A percentile compares a stretch with the other conserved stretches of the same genome.
Evolutionary conservation across 495 filamentous ascomycete genomes (phyloP).

Genomic region (Hypoxylon intermedium): DNA sequence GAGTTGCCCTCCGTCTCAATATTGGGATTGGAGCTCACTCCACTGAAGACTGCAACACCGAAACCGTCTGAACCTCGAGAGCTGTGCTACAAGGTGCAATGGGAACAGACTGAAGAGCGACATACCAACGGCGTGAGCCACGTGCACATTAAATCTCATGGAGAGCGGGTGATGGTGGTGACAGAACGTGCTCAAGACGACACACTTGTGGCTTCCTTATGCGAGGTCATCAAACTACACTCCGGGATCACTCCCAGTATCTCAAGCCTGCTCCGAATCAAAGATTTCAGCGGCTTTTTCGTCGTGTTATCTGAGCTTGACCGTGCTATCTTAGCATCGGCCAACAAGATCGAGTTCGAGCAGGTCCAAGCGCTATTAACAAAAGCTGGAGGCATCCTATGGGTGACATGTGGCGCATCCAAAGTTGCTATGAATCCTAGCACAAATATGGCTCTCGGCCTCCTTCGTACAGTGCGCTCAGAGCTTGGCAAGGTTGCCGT

Average conservation of each 20-base stretch:
- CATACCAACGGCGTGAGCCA: constrained; percentile 22
- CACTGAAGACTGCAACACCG: constrained; percentile 8
- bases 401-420: constrained; percentile 52
- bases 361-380: constrained; percentile 50
- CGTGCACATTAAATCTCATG: constrained; percentile 16
- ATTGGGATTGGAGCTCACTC: constrained; percentile 39
- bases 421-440: constrained; percentile 45
- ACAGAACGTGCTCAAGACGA: constrained; percentile 45
- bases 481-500: constrained; percentile 43
- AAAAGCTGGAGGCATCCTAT: constrained; percentile 44
- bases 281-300: constrained; percentile 40
- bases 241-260: constrained; percentile 28
- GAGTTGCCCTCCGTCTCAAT: constrained; percentile 42
- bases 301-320: constrained; percentile 44
- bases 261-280: constrained; percentile 40
- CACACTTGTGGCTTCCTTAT: constrained; percentile 47
- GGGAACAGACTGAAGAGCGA: constrained; percentile 46
- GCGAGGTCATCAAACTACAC: constrained; percentile 43
- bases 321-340: constrained; percentile 38
- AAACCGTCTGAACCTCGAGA: constrained; percentile 35
- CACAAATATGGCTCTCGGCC: constrained; percentile 47
- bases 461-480: constrained; percentile 50
- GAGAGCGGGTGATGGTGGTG: constrained; percentile 47
- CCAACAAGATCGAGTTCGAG: constrained; percentile 37
- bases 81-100: constrained; percentile 53